Evolutionary conservation across 371 early-diverging fungal genomes (phyloP).

Genomic region (Mortierella sp.): DNA sequence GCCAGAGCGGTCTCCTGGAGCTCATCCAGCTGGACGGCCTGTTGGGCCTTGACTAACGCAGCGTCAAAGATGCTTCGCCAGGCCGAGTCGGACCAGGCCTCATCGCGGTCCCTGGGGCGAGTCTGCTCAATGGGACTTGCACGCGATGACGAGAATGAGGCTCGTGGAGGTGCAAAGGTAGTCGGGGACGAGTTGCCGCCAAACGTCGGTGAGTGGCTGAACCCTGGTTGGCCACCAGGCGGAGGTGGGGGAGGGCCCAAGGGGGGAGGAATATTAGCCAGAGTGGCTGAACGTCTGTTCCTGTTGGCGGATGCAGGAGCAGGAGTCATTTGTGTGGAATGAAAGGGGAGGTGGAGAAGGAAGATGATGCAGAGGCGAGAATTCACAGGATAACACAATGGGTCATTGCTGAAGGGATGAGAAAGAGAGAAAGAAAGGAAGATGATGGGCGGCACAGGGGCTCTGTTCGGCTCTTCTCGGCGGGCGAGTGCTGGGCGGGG

Average conservation of each 20-base stretch:
- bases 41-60: slow-evolving; percentile 50
- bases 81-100: slow-evolving; percentile 22
- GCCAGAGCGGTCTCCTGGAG: slow-evolving; percentile 44
- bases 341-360: not conserved
- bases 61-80: slow-evolving; percentile 53
- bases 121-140: slow-evolving; percentile 24
- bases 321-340: slow-evolving; percentile 16
- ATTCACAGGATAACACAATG: too few species aligned
- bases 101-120: slow-evolving; percentile 13
- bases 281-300: slow-evolving; percentile 37
- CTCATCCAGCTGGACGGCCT: slow-evolving; percentile 52
- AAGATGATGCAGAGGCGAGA: not conserved
- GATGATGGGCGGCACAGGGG: too few species aligned
- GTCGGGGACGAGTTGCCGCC: not conserved
- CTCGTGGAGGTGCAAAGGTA: slow-evolving; percentile 26
- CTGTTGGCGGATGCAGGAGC: slow-evolving; percentile 23
- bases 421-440: not conserved
- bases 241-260: slow-evolving; percentile 30
- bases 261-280: slow-evolving; percentile 36
- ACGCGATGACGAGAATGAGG: slow-evolving; percentile 37
- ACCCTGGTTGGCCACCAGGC: slow-evolving; percentile 7
- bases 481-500: too few species aligned
- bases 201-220: slow-evolving; percentile 5
- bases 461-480: too few species aligned
- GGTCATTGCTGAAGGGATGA: slow-evolving; percentile 7